These are phyloP conservation scores for Boletus speciosus DNA, from an alignment of 768 basidiomycete genomes.

Conservation along the genomic window DNA sequence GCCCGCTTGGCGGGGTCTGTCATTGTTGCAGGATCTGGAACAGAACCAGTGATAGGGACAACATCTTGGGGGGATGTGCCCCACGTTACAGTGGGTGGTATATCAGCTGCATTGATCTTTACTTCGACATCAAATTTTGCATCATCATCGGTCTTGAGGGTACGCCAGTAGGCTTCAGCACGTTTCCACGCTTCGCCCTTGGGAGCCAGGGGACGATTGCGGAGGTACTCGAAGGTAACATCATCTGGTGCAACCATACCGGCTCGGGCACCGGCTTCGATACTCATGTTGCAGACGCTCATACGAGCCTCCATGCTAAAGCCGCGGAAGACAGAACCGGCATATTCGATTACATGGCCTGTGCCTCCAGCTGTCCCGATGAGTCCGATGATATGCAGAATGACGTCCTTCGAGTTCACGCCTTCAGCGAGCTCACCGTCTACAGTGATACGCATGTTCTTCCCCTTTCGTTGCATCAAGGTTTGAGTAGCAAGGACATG, in stretches of 20 bases:
- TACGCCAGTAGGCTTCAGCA: constrained; percentile 83
- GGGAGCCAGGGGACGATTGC: constrained; percentile 75
- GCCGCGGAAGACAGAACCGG: constrained; percentile 80
- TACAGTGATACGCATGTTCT: constrained; percentile 91
- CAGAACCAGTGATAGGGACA: constrained; percentile 73
- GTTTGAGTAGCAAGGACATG: constrained; percentile 93
- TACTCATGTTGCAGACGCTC: constrained; percentile 94
- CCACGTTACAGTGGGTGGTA: constrained; percentile 90
- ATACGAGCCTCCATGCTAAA: constrained; percentile 90
- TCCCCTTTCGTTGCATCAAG: constrained; percentile 79
- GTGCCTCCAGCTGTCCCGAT: constrained; percentile 95
- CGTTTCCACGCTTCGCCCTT: constrained; percentile 83
- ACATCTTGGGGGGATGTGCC: constrained; percentile 91
- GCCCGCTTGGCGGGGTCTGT: constrained; percentile 61
- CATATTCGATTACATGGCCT: constrained; percentile 88
- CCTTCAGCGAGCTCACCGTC: constrained; percentile 79
- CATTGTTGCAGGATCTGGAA: constrained; percentile 72
- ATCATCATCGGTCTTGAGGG: constrained; percentile 73
- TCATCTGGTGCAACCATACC: constrained; percentile 93
- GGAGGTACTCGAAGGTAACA: constrained; percentile 80
- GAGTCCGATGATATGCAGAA: constrained; percentile 84
- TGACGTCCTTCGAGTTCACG: constrained; percentile 86
- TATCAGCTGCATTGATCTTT: constrained; percentile 76
- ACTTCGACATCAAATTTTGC: constrained; percentile 84
- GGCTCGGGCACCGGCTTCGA: constrained; percentile 89